These are phyloP conservation scores for Tolypocladium amazonense DNA, from an alignment of 2,329 filamentous ascomycete species.

Conservation along the genomic window DNA sequence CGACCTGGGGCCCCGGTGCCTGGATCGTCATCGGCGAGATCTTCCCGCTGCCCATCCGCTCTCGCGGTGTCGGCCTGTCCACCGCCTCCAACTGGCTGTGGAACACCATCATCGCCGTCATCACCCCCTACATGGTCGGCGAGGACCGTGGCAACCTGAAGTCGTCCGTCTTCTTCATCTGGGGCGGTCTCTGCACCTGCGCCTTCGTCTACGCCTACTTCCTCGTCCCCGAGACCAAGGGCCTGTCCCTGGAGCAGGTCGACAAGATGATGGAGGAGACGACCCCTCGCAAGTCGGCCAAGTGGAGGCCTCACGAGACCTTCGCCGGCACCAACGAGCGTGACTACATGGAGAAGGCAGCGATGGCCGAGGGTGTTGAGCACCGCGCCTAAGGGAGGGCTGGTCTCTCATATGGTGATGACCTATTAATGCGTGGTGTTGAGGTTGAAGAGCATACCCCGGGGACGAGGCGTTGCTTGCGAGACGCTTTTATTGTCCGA, in stretches of 20 bases:
- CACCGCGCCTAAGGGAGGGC: slow-evolving; percentile 16
- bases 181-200: slow-evolving; percentile 54
- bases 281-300: slow-evolving; percentile 62
- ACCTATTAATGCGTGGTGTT: not conserved
- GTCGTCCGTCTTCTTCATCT: slow-evolving; percentile 65
- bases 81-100: slow-evolving; percentile 89
- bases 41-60: slow-evolving; percentile 80
- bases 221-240: slow-evolving; percentile 65
- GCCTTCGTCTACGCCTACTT: slow-evolving; percentile 60
- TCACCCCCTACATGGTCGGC: slow-evolving; percentile 63
- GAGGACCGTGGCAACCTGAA: slow-evolving; percentile 52
- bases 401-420: not conserved
- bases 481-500: not conserved
- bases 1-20: slow-evolving; percentile 74
- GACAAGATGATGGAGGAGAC: slow-evolving; percentile 86
- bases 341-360: slow-evolving; percentile 21
- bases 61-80: slow-evolving; percentile 75
- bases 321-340: slow-evolving; percentile 44
- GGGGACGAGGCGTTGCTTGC: not conserved
- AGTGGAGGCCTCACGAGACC: slow-evolving; percentile 64
- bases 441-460: not conserved
- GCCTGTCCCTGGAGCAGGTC: slow-evolving; percentile 67
- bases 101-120: slow-evolving; percentile 65
- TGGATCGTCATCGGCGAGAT: slow-evolving; percentile 84
- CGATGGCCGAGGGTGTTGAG: slow-evolving; percentile 14